Evolutionary conservation across 768 basidiomycete genomes (phyloP).

Genomic region (Psilocybe subaeruginosa): DNA sequence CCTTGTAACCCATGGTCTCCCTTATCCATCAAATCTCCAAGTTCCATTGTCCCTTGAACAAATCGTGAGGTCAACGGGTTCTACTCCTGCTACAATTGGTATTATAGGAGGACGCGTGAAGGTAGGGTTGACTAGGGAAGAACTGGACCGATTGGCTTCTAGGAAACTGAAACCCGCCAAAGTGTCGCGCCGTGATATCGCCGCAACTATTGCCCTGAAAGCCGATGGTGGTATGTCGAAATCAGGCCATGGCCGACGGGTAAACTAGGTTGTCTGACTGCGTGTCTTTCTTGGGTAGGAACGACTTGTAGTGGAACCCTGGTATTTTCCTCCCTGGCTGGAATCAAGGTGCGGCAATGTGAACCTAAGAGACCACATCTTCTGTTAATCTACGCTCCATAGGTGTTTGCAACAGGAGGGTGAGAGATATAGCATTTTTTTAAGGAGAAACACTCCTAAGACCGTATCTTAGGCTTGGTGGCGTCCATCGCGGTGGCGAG

Average conservation of each 20-base stretch:
- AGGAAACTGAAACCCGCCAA: constrained; percentile 52
- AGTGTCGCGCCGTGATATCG: constrained; percentile 82
- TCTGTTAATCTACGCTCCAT: constrained; percentile 1
- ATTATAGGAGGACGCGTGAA: constrained; percentile 83
- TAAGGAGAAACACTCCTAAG: neutral
- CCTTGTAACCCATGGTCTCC: constrained; percentile 92
- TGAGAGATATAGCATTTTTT: constrained; percentile 33
- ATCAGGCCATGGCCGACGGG: too few species aligned
- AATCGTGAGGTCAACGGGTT: constrained; percentile 73
- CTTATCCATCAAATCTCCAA: constrained; percentile 74
- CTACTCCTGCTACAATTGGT: constrained; percentile 91
- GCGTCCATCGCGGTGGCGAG: constrained; percentile 52
- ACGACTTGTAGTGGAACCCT: constrained; percentile 78
- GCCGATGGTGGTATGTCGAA: constrained; percentile 66
- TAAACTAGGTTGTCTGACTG: neutral
- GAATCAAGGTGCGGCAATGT: constrained; percentile 70
- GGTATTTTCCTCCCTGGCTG: constrained; percentile 76
- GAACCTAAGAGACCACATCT: too few species aligned
- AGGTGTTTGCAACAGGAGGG: constrained; percentile 96
- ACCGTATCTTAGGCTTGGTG: constrained; percentile 30
- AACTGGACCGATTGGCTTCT: constrained; percentile 74
- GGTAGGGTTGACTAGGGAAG: constrained; percentile 69
- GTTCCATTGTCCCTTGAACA: constrained; percentile 73
- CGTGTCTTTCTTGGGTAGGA: constrained; percentile 30
- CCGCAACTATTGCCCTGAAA: constrained; percentile 66